Base-by-base conservation (phyloP, 441 rosid genomes). In the Euphorbia corollata region DNA sequence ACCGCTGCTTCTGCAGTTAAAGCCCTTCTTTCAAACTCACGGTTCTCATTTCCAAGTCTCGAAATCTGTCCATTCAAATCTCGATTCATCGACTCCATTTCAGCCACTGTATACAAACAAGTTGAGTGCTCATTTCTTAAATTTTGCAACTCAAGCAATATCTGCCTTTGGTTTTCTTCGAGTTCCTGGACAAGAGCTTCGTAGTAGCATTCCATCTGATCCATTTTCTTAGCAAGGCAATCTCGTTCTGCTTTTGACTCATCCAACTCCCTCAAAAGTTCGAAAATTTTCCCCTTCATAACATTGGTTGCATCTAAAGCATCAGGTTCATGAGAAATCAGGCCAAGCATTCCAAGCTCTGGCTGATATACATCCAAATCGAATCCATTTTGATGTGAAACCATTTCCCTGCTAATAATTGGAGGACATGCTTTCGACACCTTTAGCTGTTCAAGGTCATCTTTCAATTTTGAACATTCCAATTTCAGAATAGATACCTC, bases 141-240 rank as follows among this genome's bases (percentile, higher is more conserved):
- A 80, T 72, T 88, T 86, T 95, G 96, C 79, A 95, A 73, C 86
- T 95, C 99, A 59, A 75, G 87, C 71, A 92, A 77, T 82, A 95
- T 81, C 83, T 83, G 98, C 77, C 97, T 82, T 79, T 95, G 99
- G 74, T 90, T 90, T 77, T 91, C 99, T 84, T 95, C 98, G 30
- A 95, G 98, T 84, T 95, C 99, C 80, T 90, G 96, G 68, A 95
- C 85, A 60, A 95, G 85, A 51, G 91, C 91, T 83, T 95, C 98
- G 64, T 95, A 95, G 78, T 95, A 92, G 76, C 98, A 88, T 75
- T 95, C 99, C 99, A 95, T 95, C 89, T 95, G 92, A 69, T 83
- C 90, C 93, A 90, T 88, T 85, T 95, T 95, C 83, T 86, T 89
- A 45, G 86, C 80, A 71, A 95, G 93, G 84, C 84, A 83, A 73